Conservation (phyloP, 1,284 basidiomycete species). For the Puccinia horiana region DNA sequence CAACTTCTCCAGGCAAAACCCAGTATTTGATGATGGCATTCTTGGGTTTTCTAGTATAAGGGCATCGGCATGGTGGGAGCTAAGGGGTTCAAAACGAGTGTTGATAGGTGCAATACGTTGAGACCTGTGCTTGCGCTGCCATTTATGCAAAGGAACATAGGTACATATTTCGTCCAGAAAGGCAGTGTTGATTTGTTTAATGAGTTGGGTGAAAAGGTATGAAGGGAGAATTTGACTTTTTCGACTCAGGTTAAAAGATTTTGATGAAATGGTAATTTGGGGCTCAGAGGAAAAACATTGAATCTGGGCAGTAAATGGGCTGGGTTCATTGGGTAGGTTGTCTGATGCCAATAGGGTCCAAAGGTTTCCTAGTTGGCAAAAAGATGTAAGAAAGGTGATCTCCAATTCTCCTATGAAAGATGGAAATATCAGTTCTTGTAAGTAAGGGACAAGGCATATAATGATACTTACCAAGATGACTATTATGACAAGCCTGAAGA, state of each 20-base stretch:
- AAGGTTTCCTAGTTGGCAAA: not conserved
- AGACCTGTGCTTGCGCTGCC: not conserved
- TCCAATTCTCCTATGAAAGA: not conserved
- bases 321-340: no score
- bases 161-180: not conserved
- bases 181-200: not conserved
- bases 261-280: no score
- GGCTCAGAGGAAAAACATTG: no score
- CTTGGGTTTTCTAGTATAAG: not conserved
- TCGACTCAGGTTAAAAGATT: not conserved
- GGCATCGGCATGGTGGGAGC: not conserved
- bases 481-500: constrained; percentile 25
- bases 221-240: not conserved
- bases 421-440: not conserved
- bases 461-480: constrained; percentile 18
- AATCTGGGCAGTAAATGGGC: no score
- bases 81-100: not conserved
- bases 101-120: not conserved
- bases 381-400: not conserved
- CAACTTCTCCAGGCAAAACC: not conserved
- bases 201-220: not conserved
- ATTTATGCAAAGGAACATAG: not conserved
- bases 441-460: not conserved
- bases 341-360: not conserved
- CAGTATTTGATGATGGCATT: not conserved